These are phyloP conservation scores for Phytophthora parvispora DNA, from an alignment of 352 stramenopile genomes.

Conservation along the genomic window DNA sequence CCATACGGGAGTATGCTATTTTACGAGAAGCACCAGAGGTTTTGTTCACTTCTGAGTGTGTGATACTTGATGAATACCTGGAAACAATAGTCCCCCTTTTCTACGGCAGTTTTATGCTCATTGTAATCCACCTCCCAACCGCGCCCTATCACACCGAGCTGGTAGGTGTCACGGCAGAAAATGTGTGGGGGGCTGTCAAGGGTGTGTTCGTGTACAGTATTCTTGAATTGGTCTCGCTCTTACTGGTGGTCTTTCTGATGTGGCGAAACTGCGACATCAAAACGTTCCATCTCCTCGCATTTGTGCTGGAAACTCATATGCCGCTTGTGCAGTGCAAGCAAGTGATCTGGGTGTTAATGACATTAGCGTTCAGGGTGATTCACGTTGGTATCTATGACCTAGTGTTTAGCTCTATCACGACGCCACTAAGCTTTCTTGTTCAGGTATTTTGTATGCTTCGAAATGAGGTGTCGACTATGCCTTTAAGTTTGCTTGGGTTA, in stretches of 20 bases:
- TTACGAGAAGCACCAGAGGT: not conserved
- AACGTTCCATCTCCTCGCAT: not conserved
- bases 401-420: not conserved
- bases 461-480: not conserved
- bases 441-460: not conserved
- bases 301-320: slow-evolving; percentile 1
- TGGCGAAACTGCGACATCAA: not conserved
- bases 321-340: not conserved
- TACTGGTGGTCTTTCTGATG: not conserved
- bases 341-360: not conserved
- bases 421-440: not conserved
- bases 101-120: not conserved
- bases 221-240: not conserved
- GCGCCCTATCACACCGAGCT: not conserved
- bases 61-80: not conserved
- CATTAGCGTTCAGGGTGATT: not conserved
- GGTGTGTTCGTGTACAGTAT: not conserved
- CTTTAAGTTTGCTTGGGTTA: not conserved
- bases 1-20: not conserved
- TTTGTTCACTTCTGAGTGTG: not conserved
- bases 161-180: not conserved
- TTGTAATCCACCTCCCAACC: not conserved
- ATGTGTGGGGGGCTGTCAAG: not conserved
- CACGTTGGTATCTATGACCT: not conserved
- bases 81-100: not conserved